Base-by-base conservation (phyloP, 169 alveolate species). In the Plasmodium gonderi region DNA sequence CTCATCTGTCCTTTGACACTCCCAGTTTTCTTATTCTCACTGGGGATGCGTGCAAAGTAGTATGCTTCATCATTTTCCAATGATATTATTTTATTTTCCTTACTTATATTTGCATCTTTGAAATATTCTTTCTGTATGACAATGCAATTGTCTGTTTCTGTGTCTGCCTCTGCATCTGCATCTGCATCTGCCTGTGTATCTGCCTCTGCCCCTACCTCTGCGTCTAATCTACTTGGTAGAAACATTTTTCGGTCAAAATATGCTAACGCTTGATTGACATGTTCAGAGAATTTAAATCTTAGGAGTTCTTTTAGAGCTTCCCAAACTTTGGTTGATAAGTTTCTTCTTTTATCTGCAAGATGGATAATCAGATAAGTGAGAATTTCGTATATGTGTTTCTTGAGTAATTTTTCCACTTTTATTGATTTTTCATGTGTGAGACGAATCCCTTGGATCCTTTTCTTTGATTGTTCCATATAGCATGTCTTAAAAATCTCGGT, bases 381-480 rank as follows among this genome's bases (percentile, higher is more conserved):
- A 36, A 79, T 78, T 78, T 90, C 94, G 42, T 90, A 90, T 29
- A 90, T 1, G 74, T 79, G 33, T 40, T 67, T 90, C 74, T 90
- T 90, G 17, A 33, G 79, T 33, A 60, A 36, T n/a, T 14, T 65
- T 26, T 17, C n/a, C 44, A 26, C 40, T 79, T 64, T 20, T 0
- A 26, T 31, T 17, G 23, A 51, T 47, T 64, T 8, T 64, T n/a
- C 33, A 0, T 38, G 44, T n/a, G 23, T 69, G 7, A 9, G 54
- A 4, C n/a, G 38, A 8, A 17, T 26, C 3, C 42, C 49, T 11
- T 29, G n/a, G n/a, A 26, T 33, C 11, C 78, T 9, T 23, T 36
- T 80, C 17, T 17, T 17, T 0, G 14, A 51, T 54, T 51, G 47
- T 31, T 90, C 94, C 76, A 67, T 31, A 9, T 36, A 40, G 6